Percentiles rank a stretch among this genome's conserved stretches.
phyloP scores from a whole-genome alignment of 2,329 filamentous ascomycete species.

The Phoma sp. region DNA sequence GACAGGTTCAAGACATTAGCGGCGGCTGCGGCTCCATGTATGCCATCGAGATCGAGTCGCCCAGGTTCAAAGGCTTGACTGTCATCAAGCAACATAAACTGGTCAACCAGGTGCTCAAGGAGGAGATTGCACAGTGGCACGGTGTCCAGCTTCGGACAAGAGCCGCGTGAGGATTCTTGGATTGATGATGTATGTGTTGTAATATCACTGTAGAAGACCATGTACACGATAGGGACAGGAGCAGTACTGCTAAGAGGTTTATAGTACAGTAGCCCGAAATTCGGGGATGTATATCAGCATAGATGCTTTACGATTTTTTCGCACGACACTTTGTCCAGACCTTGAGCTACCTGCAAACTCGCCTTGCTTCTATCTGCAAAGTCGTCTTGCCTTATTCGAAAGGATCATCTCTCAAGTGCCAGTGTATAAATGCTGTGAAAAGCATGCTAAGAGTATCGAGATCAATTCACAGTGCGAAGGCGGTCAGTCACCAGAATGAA shows the following conservation, averaged over 20 bases:
- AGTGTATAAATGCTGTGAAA: too few species aligned
- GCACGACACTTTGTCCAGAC: too few species aligned
- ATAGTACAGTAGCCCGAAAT: neutral
- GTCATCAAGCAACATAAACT: slow-evolving; percentile 84
- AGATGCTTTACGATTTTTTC: too few species aligned
- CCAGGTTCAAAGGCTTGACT: slow-evolving; percentile 70
- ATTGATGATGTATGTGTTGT: slow-evolving; percentile 10
- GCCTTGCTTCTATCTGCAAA: too few species aligned
- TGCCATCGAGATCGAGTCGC: slow-evolving; percentile 76
- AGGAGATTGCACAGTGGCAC: slow-evolving; percentile 82
- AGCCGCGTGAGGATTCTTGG: slow-evolving; percentile 42
- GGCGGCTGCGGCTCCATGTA: slow-evolving; percentile 90
- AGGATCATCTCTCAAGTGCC: too few species aligned
- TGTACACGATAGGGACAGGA: neutral
- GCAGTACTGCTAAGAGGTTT: neutral
- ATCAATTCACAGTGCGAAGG: too few species aligned
- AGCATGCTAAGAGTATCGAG: too few species aligned
- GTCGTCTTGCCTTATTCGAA: too few species aligned
- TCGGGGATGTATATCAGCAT: too few species aligned
- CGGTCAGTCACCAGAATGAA: too few species aligned
- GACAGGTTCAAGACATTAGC: slow-evolving; percentile 74
- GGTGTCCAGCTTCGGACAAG: slow-evolving; percentile 80
- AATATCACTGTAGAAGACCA: slow-evolving; percentile 17
- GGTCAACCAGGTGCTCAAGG: slow-evolving; percentile 75
- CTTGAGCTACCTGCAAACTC: too few species aligned